Percentiles rank a stretch among this genome's conserved stretches.
phyloP scores from a whole-genome alignment of 768 basidiomycete species.

The Rhodotorula babjevae region DNA sequence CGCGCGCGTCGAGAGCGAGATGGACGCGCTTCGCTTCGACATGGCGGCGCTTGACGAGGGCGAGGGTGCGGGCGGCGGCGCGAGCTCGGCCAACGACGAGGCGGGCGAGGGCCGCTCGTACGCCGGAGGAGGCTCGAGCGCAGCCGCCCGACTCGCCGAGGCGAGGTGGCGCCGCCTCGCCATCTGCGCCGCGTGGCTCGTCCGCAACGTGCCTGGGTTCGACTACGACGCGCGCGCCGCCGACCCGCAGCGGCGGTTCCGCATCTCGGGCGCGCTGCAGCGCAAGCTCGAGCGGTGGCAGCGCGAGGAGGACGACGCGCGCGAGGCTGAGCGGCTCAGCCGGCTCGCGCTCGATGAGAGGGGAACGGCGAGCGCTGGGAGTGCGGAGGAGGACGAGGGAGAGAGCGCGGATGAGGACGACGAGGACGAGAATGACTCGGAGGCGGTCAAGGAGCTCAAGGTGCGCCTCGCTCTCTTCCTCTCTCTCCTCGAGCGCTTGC shows the following conservation, averaged over 20 bases:
- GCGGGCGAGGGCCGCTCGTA: no score
- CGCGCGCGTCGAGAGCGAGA: conserved; percentile 53
- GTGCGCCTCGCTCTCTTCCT: conserved; percentile 48
- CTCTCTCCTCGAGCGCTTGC: not conserved
- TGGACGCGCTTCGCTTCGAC: conserved; percentile 60
- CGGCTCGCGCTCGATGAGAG: conserved; percentile 60
- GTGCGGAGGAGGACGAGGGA: conserved; percentile 50
- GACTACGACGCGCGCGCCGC: conserved; percentile 48
- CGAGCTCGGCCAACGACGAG: no score
- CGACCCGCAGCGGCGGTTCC: conserved; percentile 55
- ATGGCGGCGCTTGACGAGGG: conserved; percentile 48
- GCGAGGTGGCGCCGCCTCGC: conserved; percentile 70
- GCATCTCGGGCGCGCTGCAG: conserved; percentile 60
- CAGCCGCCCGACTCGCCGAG: conserved; percentile 49
- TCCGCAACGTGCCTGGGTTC: conserved; percentile 70
- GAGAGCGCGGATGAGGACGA: conserved; percentile 52
- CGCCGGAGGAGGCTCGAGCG: not conserved
- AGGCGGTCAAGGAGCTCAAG: conserved; percentile 66
- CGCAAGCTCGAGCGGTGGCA: conserved; percentile 67
- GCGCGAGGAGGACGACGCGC: conserved; percentile 64
- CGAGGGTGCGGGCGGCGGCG: conserved; percentile 50
- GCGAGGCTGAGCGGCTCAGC: conserved; percentile 64
- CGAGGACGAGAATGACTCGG: conserved; percentile 49
- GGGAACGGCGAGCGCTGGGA: conserved; percentile 59
- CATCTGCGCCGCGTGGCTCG: conserved; percentile 65